phyloP scores from a whole-genome alignment of 257 asterid genomes.

The Solanum gracilifrons region DNA sequence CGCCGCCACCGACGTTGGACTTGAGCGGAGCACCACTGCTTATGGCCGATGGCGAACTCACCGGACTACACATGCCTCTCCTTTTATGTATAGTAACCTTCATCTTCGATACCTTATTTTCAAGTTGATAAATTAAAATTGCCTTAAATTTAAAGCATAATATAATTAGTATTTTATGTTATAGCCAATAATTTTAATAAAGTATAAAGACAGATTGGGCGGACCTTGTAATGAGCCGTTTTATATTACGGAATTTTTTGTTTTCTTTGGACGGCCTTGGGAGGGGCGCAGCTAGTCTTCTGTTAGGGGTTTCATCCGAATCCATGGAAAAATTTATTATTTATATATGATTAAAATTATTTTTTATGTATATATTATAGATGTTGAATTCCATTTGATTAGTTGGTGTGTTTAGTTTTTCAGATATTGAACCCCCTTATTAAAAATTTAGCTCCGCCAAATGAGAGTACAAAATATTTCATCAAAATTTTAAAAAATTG shows the following conservation, averaged over 20 bases:
- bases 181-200: neutral
- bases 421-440: no score
- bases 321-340: no score
- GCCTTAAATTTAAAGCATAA: neutral
- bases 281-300: no score
- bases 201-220: slow-evolving; percentile 21
- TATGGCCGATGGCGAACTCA: neutral
- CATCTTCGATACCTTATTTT: neutral
- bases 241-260: neutral
- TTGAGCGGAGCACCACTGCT: neutral
- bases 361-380: no score
- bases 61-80: neutral
- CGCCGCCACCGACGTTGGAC: neutral
- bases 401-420: no score
- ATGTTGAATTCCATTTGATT: no score
- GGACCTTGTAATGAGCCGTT: slow-evolving; percentile 23
- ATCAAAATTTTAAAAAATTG: neutral
- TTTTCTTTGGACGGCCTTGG: neutral
- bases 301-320: no score
- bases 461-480: neutral
- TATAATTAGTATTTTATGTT: neutral
- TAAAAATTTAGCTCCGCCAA: no score
- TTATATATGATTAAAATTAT: no score
- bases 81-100: neutral
- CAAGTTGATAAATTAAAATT: no score